Base-by-base conservation (phyloP, 768 basidiomycete genomes). In the Russula compacta region DNA sequence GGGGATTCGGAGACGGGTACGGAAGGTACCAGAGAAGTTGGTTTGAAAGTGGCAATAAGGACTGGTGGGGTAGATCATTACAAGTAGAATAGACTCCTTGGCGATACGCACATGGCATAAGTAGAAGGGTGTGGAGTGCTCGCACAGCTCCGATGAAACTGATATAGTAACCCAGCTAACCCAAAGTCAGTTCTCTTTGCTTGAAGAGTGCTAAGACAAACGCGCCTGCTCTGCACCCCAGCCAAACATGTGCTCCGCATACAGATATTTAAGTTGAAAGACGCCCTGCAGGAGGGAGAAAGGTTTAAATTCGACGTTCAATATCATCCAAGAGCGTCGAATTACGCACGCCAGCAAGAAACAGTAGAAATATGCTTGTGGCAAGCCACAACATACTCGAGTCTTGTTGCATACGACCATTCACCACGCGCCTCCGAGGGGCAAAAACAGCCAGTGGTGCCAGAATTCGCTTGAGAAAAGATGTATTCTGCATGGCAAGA, bases 321-420 rank as follows among this genome's bases (percentile, higher is more conserved):
- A 21, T 17, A 43, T 6, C 8, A 46, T 42, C n/a, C 2, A n/a
- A 49, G 6, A 44, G 29, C n/a, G 47, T 36, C 33, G 15, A 11
- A 53, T 8, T 8, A 73, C 83, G 67, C 70, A 89, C 87, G 51
- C 79, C 79, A 2, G 89, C 81, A 36, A 90, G 76, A 38, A 84
- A 71, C 70, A 86, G 83, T 11, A 78, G 69, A 69, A 91, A 88
- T 53, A 89, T 68, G 4, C 81, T 80, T 5, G 81, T 56, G 3
- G 84, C 91, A 4, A 91, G 72, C 59, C 83, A 76, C 2, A 85
- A 85, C 69, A 95, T 74, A 68, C 85, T 89, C 78, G 84, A 93
- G 68, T 91, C 89, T 46, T 53, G 60, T 29, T 55, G 54, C 53
- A 39, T 48, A 66, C 73, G 82, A 53, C 76, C 74, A 15, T 71